Base-by-base conservation (phyloP, 805 yeast species). In the Brettanomyces naardenensis region DNA sequence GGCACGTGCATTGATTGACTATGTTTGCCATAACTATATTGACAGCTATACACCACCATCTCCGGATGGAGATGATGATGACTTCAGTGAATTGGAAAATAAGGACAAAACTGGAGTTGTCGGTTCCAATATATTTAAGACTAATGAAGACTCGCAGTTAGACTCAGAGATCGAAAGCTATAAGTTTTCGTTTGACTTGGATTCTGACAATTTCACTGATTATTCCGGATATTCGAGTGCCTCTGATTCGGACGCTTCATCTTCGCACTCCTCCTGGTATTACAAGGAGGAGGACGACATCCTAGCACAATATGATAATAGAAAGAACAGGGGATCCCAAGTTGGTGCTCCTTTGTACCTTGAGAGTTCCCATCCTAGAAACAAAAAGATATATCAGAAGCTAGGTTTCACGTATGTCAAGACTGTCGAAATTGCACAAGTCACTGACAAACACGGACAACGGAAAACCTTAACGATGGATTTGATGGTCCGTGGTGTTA, bases 321-420 rank as follows among this genome's bases (percentile, higher is more conserved):
- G 40, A 44, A 56, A 45, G 45, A 49, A 35, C 56, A 38, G 33
- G 17, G 66, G 41, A 44, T 33, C 54, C 11, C 47, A 56, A 36
- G 40, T 53, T 13, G 62, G 62, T 20, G 57, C 59, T 28, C 56
- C 62, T 11, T 53, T 67, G 40, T 76, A 76, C 53, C 64, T 76
- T 43, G 83, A 76, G 54, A 66, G 75, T 34, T 73, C 81, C 19
- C 74, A 72, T 54, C 71, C 71, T 9, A 62, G 66, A 38, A 76
- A 75, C 51, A 60, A 75, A 26, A 61, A 58, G 38, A 72, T 76
- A 40, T 76, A 76, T 53, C 64, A 64, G 42, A 72, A 73, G 51
- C 58, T 74, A 47, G 80, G 79, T 15, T 76, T 73, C 44, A 59
- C 64, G 6, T 61, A 51, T 42, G 52, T 61, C 27, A 52, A 58